Base-by-base conservation (phyloP, 176 grass and related monocot genomes). In the Melocanna baccifera region DNA sequence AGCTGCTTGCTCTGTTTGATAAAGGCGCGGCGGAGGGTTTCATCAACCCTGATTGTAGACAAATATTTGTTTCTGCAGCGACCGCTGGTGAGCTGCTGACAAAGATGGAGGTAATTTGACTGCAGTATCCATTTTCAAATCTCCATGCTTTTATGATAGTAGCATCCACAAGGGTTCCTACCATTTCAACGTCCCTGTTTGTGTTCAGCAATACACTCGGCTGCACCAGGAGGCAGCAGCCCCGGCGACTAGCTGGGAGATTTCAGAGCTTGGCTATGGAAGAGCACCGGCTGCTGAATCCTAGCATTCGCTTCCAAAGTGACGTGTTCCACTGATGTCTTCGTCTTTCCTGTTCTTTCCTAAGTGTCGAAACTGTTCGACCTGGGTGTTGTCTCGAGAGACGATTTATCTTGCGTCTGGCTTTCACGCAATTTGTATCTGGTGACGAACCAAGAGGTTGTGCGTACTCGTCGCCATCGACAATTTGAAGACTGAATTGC, bases 11-110 rank as follows among this genome's bases (percentile, higher is more conserved):
- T 11, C 83, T 97, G 46, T 94, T 97, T 14, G 94, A 97, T 7
- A 94, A 92, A 48, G 94, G 94, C 1, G 85, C 87, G 4, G 5
- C 74, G 11, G 94, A 94, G 71, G 94, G 94, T 50, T 97, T 97
- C 77, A 97, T 97, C 79, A 97, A 90, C 23, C 80, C 89, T 1
- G 85, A 92, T 4, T 94, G 80, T 55, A 56, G 62, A 66, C 28
- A 94, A 1, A 92, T 97, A 82, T 78, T 97, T 36, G 86, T 97
- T 40, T 90, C 92, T 25, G 94, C 94, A 39, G 48, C 94, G 19
- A 90, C 69, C 26, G 91, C 92, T 14, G 73, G 71, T 48, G 94
- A 97, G 39, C 59, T 94, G 78, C 82, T 97, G 67, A 86, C 68
- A 13, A 97, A 94, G 73, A 90, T 97, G 94, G 94, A 94, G 94